Evolutionary conservation across 768 basidiomycete genomes (phyloP).

Genomic region (Mycena indigotica): DNA sequence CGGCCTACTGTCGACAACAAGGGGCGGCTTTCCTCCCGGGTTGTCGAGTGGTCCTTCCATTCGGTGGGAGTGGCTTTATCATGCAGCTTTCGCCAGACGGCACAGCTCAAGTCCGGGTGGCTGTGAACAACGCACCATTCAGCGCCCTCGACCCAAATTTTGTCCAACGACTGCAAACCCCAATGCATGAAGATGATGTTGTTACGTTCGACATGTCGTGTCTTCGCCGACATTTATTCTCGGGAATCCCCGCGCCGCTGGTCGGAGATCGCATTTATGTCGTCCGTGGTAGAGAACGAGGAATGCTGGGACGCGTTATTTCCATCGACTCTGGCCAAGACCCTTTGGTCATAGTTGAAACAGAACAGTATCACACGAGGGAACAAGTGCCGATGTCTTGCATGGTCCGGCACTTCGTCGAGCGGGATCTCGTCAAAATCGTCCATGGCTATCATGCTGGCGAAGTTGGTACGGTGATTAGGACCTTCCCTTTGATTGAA

Average conservation of each 20-base stretch:
- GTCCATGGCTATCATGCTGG: neutral
- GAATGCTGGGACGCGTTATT: neutral
- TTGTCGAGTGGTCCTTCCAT: neutral
- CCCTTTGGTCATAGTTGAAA: neutral
- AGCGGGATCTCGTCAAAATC: neutral
- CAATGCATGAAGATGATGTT: neutral
- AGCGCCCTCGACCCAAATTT: neutral
- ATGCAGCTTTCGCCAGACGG: neutral
- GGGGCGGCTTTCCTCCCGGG: neutral
- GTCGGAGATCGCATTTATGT: neutral
- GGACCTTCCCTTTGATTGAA: neutral
- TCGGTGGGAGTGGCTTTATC: neutral
- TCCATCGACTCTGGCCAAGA: neutral
- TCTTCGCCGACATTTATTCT: neutral
- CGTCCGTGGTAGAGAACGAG: neutral
- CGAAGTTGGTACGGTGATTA: conserved; percentile 1
- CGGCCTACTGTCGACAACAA: neutral
- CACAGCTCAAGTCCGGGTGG: neutral
- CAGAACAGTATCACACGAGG: neutral
- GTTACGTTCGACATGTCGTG: neutral
- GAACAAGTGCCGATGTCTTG: neutral
- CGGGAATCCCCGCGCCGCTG: neutral
- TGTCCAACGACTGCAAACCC: neutral
- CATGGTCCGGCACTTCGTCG: neutral
- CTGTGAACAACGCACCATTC: neutral